These are phyloP conservation scores for Ceratobasidium sp. DNA, from an alignment of 1,284 basidiomycete genomes.

Conservation along the genomic window DNA sequence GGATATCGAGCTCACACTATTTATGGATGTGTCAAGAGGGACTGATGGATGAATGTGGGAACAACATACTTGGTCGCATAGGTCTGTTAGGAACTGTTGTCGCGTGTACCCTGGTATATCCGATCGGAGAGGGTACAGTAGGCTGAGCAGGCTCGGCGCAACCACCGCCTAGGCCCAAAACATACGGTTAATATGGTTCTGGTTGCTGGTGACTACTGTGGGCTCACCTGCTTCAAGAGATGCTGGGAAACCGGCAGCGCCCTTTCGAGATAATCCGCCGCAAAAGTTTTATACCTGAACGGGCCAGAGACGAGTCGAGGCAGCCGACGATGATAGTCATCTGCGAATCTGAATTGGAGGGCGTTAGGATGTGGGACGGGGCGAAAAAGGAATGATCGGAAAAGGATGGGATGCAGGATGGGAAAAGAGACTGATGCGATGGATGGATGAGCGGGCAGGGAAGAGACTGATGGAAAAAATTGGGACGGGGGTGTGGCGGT, in stretches of 20 bases:
- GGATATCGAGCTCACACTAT: conserved; percentile 52
- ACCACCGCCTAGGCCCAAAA: conserved; percentile 48
- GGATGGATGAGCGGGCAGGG: no score
- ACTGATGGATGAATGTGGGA: not conserved
- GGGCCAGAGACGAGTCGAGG: conserved; percentile 51
- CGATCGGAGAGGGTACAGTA: conserved; percentile 50
- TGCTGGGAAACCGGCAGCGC: conserved; percentile 43
- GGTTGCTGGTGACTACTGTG: not conserved
- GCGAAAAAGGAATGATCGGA: conserved; percentile 21
- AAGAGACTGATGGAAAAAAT: conserved; percentile 8
- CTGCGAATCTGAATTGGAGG: conserved; percentile 49
- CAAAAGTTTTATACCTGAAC: conserved; percentile 51
- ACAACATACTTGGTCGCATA: conserved; percentile 45
- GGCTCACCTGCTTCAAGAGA: conserved; percentile 30
- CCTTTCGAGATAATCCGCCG: conserved; percentile 48
- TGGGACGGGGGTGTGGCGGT: not conserved
- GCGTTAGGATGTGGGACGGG: not conserved
- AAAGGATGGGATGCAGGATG: not conserved
- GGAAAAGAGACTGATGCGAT: no score
- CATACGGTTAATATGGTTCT: not conserved
- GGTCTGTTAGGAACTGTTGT: conserved; percentile 50
- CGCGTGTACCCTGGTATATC: conserved; percentile 51
- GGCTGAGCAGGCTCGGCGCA: conserved; percentile 51
- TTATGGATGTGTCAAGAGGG: not conserved
- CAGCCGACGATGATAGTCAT: conserved; percentile 50